Evolutionary conservation across 2,329 filamentous ascomycete genomes (phyloP).

Genomic region (Alternaria brassicicola): DNA sequence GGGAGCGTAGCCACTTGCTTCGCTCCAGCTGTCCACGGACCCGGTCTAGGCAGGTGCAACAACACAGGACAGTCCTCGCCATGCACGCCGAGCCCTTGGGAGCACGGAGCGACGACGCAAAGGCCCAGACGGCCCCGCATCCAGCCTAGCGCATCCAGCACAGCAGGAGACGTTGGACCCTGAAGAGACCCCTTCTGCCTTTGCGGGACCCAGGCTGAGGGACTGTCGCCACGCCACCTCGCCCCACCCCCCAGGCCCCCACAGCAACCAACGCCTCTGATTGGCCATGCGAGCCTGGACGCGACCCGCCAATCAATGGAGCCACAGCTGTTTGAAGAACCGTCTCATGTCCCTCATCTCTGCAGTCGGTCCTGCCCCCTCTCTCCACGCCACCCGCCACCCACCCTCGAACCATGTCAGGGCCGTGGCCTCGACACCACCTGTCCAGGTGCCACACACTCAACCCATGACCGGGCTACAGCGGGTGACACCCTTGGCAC

Average conservation of each 20-base stretch:
- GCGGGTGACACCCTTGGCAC: neutral
- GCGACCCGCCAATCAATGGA: neutral
- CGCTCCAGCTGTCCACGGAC: slow-evolving; percentile 1
- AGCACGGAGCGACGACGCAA: neutral
- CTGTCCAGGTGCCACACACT: neutral
- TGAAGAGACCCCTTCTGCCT: neutral
- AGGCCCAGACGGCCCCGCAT: neutral
- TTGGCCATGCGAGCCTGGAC: neutral
- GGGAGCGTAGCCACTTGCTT: neutral
- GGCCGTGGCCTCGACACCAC: too few species aligned
- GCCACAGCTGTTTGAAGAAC: neutral
- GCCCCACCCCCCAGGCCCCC: too few species aligned
- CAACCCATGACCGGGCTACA: neutral
- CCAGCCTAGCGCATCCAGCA: neutral
- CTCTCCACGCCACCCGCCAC: too few species aligned
- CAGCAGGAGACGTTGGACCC: slow-evolving; percentile 11
- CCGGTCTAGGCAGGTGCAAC: slow-evolving; percentile 8
- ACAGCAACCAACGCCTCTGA: neutral
- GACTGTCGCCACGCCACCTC: too few species aligned
- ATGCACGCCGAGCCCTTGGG: slow-evolving; percentile 7
- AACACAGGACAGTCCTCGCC: neutral
- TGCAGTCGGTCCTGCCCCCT: neutral
- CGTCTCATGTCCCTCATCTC: neutral
- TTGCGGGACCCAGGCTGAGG: too few species aligned
- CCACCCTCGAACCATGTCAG: neutral